These are phyloP conservation scores for Powellomyces hirtus DNA, from an alignment of 192 early-diverging fungal genomes.

Conservation along the genomic window DNA sequence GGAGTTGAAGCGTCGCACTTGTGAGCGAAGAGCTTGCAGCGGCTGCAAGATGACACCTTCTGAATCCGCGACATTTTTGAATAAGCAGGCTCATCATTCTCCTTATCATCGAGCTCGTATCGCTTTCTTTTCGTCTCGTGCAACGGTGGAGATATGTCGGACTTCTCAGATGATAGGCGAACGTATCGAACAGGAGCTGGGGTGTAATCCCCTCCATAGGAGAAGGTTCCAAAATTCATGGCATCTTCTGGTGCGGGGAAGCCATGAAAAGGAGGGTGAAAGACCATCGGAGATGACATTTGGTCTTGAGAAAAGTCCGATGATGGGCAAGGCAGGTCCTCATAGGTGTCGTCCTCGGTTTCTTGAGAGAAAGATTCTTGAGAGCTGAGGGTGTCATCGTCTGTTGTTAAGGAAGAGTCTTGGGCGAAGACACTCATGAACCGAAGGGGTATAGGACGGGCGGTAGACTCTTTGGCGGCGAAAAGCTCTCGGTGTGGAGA, in stretches of 20 bases:
- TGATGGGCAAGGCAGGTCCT: not conserved
- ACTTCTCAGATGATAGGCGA: not conserved
- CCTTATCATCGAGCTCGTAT: not conserved
- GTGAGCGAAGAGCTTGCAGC: too few relatives aligned
- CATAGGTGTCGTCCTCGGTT: not conserved
- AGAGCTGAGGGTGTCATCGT: not conserved
- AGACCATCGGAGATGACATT: constrained; percentile 23
- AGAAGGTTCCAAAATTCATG: not conserved
- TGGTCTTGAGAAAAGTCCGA: constrained; percentile 8
- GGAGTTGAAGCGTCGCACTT: too few relatives aligned
- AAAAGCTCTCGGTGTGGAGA: not conserved
- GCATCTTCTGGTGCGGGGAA: not conserved
- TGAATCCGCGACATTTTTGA: too few relatives aligned
- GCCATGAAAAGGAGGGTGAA: constrained; percentile 10
- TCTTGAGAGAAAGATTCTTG: not conserved
- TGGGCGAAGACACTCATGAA: constrained; percentile 1
- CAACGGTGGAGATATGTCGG: not conserved
- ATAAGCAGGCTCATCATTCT: not conserved
- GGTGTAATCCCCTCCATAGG: not conserved
- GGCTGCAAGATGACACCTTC: too few relatives aligned
- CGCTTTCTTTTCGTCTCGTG: not conserved
- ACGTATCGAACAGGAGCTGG: not conserved
- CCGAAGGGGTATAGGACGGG: constrained; percentile 2
- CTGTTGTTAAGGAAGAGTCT: not conserved
- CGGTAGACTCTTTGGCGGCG: not conserved